Evolutionary conservation across 495 filamentous ascomycete species (phyloP).

Genomic region (Aspergillus leporis): DNA sequence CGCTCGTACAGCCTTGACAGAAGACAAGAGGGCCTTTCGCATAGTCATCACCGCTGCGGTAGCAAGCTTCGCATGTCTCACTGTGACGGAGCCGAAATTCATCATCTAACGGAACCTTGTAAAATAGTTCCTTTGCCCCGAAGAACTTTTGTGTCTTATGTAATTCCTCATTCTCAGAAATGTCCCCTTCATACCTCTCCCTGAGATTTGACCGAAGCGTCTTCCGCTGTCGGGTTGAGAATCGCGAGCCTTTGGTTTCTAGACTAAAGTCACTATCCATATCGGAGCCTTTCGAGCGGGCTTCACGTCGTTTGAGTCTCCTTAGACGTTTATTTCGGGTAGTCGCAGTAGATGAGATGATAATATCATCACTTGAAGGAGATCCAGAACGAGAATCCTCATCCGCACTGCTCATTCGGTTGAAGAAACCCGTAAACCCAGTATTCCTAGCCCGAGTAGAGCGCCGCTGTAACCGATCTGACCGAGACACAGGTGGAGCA

Average conservation of each 20-base stretch:
- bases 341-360: slow-evolving; percentile 11
- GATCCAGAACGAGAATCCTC: slow-evolving; percentile 5
- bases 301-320: slow-evolving; percentile 1
- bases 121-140: slow-evolving; percentile 70
- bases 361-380: slow-evolving; percentile 29
- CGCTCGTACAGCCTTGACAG: slow-evolving; percentile 86
- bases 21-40: slow-evolving; percentile 67
- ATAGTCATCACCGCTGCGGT: slow-evolving; percentile 46
- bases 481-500: slow-evolving; percentile 10
- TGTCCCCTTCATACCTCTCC: slow-evolving; percentile 66
- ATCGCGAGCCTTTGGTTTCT: slow-evolving; percentile 18
- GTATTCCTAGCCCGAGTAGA: slow-evolving; percentile 12
- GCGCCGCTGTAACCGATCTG: slow-evolving; percentile 5
- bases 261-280: slow-evolving; percentile 17
- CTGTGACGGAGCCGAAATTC: slow-evolving; percentile 68
- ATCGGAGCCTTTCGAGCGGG: slow-evolving; percentile 10
- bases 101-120: slow-evolving; percentile 50
- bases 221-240: slow-evolving; percentile 31
- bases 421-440: slow-evolving; percentile 24
- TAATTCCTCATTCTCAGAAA: slow-evolving; percentile 55
- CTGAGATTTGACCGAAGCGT: slow-evolving; percentile 55
- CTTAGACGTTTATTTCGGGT: slow-evolving; percentile 45
- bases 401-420: slow-evolving; percentile 19
- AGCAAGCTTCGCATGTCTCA: slow-evolving; percentile 73
- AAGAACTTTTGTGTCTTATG: slow-evolving; percentile 50